Percentiles rank a stretch among this genome's conserved stretches.
These are phyloP conservation scores for Leucocoprinus sp. DNA, from an alignment of 768 basidiomycete species.

Conservation along the genomic window DNA sequence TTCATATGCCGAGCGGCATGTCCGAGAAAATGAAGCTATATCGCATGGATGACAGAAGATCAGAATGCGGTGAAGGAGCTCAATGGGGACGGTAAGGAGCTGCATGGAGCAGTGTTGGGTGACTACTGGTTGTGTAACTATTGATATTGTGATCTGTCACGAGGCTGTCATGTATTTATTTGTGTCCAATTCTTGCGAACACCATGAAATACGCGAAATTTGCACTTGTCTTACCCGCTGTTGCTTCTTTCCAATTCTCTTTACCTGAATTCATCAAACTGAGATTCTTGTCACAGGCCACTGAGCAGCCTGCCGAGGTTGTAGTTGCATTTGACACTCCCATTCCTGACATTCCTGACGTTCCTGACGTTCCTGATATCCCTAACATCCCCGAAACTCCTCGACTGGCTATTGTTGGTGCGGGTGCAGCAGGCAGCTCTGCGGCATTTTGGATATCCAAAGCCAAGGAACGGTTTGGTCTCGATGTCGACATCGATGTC, in stretches of 20 bases:
- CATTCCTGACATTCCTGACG: no score
- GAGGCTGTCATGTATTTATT: slow-evolving; percentile 6
- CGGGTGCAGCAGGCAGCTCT: slow-evolving; percentile 80
- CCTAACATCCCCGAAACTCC: slow-evolving; percentile 23
- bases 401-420: slow-evolving; percentile 81
- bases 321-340: slow-evolving; percentile 1
- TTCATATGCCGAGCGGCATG: slow-evolving; percentile 38
- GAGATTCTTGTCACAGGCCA: slow-evolving; percentile 16
- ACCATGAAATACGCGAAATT: slow-evolving; percentile 18
- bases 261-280: slow-evolving; percentile 43
- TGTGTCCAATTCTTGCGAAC: neutral
- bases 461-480: slow-evolving; percentile 59
- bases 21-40: slow-evolving; percentile 49
- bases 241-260: slow-evolving; percentile 40
- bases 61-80: slow-evolving; percentile 53
- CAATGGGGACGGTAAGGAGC: slow-evolving; percentile 41
- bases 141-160: no score
- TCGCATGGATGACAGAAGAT: slow-evolving; percentile 47
- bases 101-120: slow-evolving; percentile 1
- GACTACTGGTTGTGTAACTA: neutral
- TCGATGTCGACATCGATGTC: slow-evolving; percentile 74
- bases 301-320: slow-evolving; percentile 12
- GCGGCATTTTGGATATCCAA: slow-evolving; percentile 81
- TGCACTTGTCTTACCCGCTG: slow-evolving; percentile 24
- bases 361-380: neutral